Evolutionary conservation across 2,329 filamentous ascomycete species (phyloP).

Genomic region (Dryadomyces sulphureus): DNA sequence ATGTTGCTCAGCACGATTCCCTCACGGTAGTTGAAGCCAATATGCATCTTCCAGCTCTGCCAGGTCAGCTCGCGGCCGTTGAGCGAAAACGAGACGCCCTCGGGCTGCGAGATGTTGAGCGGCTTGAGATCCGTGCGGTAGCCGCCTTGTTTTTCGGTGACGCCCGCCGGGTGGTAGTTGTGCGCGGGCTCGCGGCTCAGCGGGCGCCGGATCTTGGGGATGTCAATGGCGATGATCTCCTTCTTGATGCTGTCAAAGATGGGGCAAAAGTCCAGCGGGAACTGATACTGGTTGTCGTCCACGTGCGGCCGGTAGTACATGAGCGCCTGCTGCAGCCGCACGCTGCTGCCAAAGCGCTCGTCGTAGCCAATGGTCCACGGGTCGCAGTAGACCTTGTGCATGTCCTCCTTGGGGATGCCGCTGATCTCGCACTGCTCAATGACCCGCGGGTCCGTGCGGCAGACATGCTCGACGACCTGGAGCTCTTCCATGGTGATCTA

Average conservation of each 20-base stretch:
- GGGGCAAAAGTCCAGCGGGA: constrained; percentile 84
- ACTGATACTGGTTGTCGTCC: constrained; percentile 83
- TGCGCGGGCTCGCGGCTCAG: constrained; percentile 56
- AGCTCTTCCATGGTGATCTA: constrained; percentile 87
- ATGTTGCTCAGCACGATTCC: constrained; percentile 85
- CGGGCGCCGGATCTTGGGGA: constrained; percentile 63
- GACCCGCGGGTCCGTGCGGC: constrained; percentile 66
- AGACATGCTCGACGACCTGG: constrained; percentile 60
- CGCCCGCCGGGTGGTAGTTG: constrained; percentile 64
- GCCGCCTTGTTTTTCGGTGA: constrained; percentile 54
- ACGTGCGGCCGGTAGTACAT: constrained; percentile 87
- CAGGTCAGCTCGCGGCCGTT: constrained; percentile 58
- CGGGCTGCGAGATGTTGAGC: constrained; percentile 57
- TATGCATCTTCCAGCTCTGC: constrained; percentile 89
- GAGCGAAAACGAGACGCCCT: constrained; percentile 68
- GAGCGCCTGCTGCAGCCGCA: constrained; percentile 77
- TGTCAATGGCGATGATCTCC: constrained; percentile 68
- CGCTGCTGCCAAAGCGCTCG: constrained; percentile 65
- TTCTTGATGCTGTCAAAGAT: constrained; percentile 74
- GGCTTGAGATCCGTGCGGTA: constrained; percentile 70
- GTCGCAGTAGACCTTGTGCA: constrained; percentile 94
- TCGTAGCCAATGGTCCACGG: constrained; percentile 95
- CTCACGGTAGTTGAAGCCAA: constrained; percentile 91
- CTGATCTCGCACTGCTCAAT: constrained; percentile 80
- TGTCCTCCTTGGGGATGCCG: constrained; percentile 67